Base-by-base conservation (phyloP, 129 eudicot species). In the sunflower (Helianthus annuus) region DNA sequence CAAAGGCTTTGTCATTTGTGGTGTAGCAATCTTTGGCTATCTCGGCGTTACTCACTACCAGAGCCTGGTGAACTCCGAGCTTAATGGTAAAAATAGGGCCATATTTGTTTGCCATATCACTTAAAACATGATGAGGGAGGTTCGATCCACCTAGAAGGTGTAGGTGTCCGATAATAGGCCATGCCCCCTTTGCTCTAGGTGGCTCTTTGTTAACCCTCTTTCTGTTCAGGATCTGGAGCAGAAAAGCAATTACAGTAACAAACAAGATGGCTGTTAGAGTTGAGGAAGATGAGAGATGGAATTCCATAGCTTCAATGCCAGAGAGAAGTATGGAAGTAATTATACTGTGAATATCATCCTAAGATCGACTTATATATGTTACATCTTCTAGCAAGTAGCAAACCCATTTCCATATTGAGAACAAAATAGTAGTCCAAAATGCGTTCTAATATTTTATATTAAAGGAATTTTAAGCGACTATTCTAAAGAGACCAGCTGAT, bases 151-250 rank as follows among this genome's bases (percentile, higher is more conserved):
- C 68, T 10, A 78, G 64, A 45, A 71, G 77, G 16, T 57, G 78
- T 8, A 71, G 60, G 61, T 78, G 82, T 49, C 82, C 77, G 15
- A 64, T 63, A 6, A 78, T 29, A 5, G 82, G 81, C 78, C 81
- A 71, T 66, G 85, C 70, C 7, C 85, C 81, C 12, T 51, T 38
- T 15, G 83, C 78, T 67, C 56, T 14, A 1, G 74, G 74, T 14
- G 71, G 64, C 48, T 42, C 36, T 53, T 3, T 38, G 54, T 32
- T 49, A 27, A 2, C 60, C 46, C 22, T 60, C 61, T 29, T 60
- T 72, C 14, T 60, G 36, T 72, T 27, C 16, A 42, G 22, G 42
- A 58, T 45, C 48, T 45, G 72, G 3, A 68, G 17, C 1, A 70
- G 1, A 24, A 61, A 32, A 16, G 22, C 22, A 0, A 32, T 5